Evolutionary conservation across 257 asterid genomes (phyloP), one percentile per base, ranked within the genome.

Genomic region (Cordia subcordata): DNA sequence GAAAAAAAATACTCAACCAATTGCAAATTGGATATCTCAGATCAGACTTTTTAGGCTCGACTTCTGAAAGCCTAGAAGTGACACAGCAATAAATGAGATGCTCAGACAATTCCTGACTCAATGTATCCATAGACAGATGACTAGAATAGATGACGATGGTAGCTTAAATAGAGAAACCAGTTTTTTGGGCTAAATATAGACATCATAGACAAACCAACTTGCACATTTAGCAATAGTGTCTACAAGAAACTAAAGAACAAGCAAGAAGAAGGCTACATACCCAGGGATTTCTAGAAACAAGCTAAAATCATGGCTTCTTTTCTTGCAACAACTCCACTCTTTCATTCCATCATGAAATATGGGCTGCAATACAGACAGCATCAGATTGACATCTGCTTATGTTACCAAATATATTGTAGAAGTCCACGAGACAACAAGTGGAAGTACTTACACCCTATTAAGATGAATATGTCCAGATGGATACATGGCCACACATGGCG

Each of bases 291-390:
- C 89, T 58, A 92, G 60, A 76, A 92, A 92, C 63, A 79, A 80
- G 75, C 81, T 86, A 81, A 92, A 92, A 73, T 92, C 99, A 19
- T 92, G 96, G 68, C 99, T 92, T 72, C 79, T 78, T 77, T 84
- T 65, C 93, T 88, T 92, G 93, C 99, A 92, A 72, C 99, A 92
- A 79, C 96, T 86, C 99, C 99, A 92, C 70, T 88, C 96, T 77
- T 92, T 92, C 83, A 69, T 92, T 64, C 99, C 99, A 68, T 92
- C 95, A 37, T 88, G 99, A 72, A 92, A 92, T 63, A 73, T 14
- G 57, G 99, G 99, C 99, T 92, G 91, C 46, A 49, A 64, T 9
- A 63, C 42, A 49, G 58, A 68, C 22, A 39, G 17, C 1, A 14
- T 20, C 38, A 53, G 18, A 13, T 53, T 33, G 21, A 10, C 9